Percentiles rank a stretch among this genome's conserved stretches.
Evolutionary conservation across 139 green algal genomes (phyloP).

Genomic region (Closterium sp.): DNA sequence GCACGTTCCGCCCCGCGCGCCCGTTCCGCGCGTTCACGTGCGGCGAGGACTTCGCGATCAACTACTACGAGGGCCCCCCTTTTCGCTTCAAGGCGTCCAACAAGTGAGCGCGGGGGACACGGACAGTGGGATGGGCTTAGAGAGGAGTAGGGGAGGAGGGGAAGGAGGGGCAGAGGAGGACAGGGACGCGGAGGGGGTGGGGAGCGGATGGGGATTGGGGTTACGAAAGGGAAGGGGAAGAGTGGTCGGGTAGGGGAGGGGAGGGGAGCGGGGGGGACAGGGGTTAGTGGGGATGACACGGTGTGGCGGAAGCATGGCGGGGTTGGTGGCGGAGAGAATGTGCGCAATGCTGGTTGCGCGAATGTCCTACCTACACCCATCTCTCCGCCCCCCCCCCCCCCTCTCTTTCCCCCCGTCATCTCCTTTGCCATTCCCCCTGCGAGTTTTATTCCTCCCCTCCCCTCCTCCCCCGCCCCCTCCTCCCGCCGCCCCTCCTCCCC

Average conservation of each 20-base stretch:
- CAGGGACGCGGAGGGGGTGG: too few species aligned
- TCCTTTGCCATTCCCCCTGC: background rate
- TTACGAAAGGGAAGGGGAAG: too few species aligned
- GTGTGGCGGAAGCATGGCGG: background rate
- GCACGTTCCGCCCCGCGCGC: slow-evolving; percentile 44
- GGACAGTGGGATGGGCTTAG: background rate
- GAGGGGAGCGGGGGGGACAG: background rate
- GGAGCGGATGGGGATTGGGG: too few species aligned
- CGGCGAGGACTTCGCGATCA: slow-evolving; percentile 55
- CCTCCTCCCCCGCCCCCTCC: background rate
- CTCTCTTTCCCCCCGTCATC: background rate
- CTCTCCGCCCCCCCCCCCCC: background rate
- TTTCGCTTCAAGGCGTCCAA: slow-evolving; percentile 53
- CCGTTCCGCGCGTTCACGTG: slow-evolving; percentile 58
- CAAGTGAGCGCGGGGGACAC: slow-evolving; percentile 18
- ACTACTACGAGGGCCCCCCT: slow-evolving; percentile 60
- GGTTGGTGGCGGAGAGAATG: too few species aligned
- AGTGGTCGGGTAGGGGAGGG: background rate
- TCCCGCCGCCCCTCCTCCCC: background rate
- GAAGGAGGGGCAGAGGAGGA: too few species aligned
- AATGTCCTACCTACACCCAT: too few species aligned
- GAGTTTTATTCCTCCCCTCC: too few species aligned
- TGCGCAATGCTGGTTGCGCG: too few species aligned
- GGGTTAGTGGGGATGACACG: background rate
- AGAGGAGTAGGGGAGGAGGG: background rate